These are phyloP conservation scores for Cyclaneusma minus DNA, from an alignment of 2,329 filamentous ascomycete genomes.

Conservation along the genomic window DNA sequence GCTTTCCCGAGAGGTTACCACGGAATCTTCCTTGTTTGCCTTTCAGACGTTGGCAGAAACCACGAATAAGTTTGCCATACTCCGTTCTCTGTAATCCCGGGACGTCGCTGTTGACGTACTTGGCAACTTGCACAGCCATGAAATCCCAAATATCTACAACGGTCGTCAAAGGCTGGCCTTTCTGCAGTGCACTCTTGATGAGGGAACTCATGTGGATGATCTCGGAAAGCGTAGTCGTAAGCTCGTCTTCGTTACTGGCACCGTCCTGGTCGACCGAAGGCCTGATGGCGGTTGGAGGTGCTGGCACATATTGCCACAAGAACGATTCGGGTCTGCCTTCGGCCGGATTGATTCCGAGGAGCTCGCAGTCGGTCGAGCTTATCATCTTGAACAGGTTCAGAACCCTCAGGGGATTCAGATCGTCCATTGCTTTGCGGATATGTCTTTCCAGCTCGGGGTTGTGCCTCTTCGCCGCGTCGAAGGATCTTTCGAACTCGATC, in stretches of 20 bases:
- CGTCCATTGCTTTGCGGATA: constrained; percentile 81
- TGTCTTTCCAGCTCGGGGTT: constrained; percentile 83
- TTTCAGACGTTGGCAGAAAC: constrained; percentile 89
- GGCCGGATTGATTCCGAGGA: constrained; percentile 73
- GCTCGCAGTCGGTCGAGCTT: constrained; percentile 70
- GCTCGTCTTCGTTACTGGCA: constrained; percentile 87
- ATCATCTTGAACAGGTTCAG: constrained; percentile 87
- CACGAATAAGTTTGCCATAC: constrained; percentile 76
- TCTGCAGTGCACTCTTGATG: constrained; percentile 67
- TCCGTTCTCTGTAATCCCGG: constrained; percentile 83
- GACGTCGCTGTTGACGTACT: constrained; percentile 96
- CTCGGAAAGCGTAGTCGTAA: constrained; percentile 92
- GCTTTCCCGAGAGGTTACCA: constrained; percentile 92
- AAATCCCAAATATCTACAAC: constrained; percentile 99
- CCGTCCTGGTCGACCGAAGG: constrained; percentile 89
- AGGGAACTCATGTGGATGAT: constrained; percentile 87
- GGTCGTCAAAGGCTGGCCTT: constrained; percentile 71
- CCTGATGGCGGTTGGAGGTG: constrained; percentile 84
- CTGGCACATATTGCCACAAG: constrained; percentile 91
- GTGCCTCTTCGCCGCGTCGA: constrained; percentile 60
- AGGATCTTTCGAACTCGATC: constrained; percentile 71
- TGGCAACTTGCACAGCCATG: constrained; percentile 82
- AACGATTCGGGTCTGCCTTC: constrained; percentile 93
- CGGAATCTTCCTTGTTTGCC: constrained; percentile 96
- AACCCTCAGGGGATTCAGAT: constrained; percentile 78